Percentiles rank a stretch among this genome's conserved stretches.
Evolutionary conservation across 352 stramenopile species (phyloP).

Genomic region (Pythium chondricola): DNA sequence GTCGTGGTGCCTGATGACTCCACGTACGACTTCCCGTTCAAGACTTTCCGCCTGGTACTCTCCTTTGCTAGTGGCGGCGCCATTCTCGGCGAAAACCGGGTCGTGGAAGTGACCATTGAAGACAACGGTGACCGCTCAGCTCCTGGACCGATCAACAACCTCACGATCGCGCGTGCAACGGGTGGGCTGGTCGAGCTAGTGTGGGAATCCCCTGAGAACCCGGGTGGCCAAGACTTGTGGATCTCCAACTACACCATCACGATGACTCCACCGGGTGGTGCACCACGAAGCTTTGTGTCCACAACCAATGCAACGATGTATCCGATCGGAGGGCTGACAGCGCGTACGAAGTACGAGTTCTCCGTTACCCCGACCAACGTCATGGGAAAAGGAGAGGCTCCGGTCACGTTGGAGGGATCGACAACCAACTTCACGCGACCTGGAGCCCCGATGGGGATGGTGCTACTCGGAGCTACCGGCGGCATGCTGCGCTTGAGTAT

Average conservation of each 20-base stretch:
- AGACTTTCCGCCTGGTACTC: slow-evolving; percentile 34
- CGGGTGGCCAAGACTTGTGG: slow-evolving; percentile 28
- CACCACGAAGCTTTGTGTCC: slow-evolving; percentile 23
- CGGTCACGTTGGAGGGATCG: slow-evolving; percentile 3
- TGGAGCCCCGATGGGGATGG: slow-evolving; percentile 18
- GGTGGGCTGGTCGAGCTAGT: slow-evolving; percentile 37
- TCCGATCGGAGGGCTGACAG: slow-evolving; percentile 20
- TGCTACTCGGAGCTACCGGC: slow-evolving; percentile 28
- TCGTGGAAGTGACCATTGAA: slow-evolving; percentile 28
- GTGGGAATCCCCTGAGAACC: slow-evolving; percentile 42
- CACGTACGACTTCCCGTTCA: slow-evolving; percentile 39
- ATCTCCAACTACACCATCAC: slow-evolving; percentile 31
- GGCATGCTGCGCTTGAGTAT: slow-evolving; percentile 37
- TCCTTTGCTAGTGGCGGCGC: slow-evolving; percentile 22
- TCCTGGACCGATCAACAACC: slow-evolving; percentile 23
- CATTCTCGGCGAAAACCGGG: slow-evolving; percentile 20
- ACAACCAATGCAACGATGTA: slow-evolving; percentile 30
- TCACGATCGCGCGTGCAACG: slow-evolving; percentile 21
- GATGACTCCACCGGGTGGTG: slow-evolving; percentile 13
- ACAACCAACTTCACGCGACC: slow-evolving; percentile 40
- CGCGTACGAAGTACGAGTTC: slow-evolving; percentile 27
- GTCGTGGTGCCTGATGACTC: slow-evolving; percentile 39
- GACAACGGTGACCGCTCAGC: slow-evolving; percentile 46
- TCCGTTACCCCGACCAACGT: slow-evolving; percentile 35
- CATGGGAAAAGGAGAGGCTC: slow-evolving; percentile 21